phyloP scores from a whole-genome alignment of 306 rosid species.

The Gastrolobium villosum region DNA sequence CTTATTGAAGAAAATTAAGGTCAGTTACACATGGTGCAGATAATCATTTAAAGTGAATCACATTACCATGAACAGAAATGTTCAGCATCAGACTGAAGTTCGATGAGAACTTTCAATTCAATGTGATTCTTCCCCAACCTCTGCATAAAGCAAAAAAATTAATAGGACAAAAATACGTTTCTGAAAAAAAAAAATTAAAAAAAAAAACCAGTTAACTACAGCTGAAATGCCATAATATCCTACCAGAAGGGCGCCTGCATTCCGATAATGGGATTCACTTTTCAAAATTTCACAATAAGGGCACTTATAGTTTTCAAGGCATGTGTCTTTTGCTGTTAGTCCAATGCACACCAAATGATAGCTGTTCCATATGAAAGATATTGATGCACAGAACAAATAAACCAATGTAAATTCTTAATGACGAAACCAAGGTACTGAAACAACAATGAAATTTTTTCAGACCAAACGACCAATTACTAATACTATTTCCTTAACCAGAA shows the following conservation, averaged over 20 bases:
- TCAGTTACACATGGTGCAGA: constrained; percentile 15
- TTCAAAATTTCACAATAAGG: constrained; percentile 64
- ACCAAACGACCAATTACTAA: neutral
- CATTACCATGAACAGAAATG: constrained; percentile 74
- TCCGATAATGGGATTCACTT: constrained; percentile 55
- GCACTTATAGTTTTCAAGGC: constrained; percentile 59
- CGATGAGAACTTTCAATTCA: constrained; percentile 63
- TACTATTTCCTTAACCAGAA: constrained; percentile 10
- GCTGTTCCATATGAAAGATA: constrained; percentile 66
- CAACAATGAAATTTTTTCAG: constrained; percentile 3
- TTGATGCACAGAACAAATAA: constrained; percentile 36
- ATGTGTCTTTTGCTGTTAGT: constrained; percentile 43
- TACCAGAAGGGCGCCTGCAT: constrained; percentile 70
- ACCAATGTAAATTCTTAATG: constrained; percentile 22
- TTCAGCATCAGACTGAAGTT: constrained; percentile 63
- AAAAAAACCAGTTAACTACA: constrained; percentile 2
- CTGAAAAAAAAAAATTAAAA: neutral
- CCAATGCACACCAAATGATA: constrained; percentile 81
- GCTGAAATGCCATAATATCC: constrained; percentile 38
- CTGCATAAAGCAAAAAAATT: constrained; percentile 63
- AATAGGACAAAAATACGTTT: constrained; percentile 38
- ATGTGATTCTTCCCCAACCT: constrained; percentile 59
- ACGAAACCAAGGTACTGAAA: constrained; percentile 28
- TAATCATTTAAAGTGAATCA: constrained; percentile 30
- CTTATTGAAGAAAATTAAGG: constrained; percentile 27